Conservation (phyloP, 169 alveolate species). For the Cystoisospora suis region DNA sequence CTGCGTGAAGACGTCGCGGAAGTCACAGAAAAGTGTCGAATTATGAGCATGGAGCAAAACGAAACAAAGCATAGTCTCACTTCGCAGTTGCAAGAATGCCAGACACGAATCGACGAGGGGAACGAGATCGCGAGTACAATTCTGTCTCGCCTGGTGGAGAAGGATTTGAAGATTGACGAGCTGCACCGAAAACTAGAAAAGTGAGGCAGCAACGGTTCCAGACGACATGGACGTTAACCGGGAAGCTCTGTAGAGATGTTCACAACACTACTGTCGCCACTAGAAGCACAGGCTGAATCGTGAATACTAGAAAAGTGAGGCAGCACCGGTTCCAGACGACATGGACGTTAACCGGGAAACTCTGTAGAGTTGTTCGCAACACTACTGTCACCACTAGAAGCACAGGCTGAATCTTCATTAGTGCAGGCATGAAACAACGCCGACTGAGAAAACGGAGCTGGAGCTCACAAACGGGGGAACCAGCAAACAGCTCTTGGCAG, state of each 20-base stretch:
- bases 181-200: background rate
- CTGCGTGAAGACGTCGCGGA: background rate
- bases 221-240: too few relatives aligned
- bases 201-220: background rate
- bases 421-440: background rate
- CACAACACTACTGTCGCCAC: too few relatives aligned
- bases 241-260: too few relatives aligned
- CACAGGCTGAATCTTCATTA: too few relatives aligned
- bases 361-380: too few relatives aligned
- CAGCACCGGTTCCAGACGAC: too few relatives aligned
- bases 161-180: background rate
- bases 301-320: background rate
- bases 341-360: too few relatives aligned
- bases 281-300: too few relatives aligned
- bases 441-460: too few relatives aligned
- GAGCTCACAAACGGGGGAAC: too few relatives aligned
- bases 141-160: background rate
- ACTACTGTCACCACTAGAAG: too few relatives aligned
- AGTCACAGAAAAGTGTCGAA: background rate
- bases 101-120: background rate
- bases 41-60: conserved; percentile 28
- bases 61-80: conserved; percentile 20
- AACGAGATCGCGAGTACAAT: background rate
- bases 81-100: conserved; percentile 15
- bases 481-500: too few relatives aligned